Evolutionary conservation across 2,329 filamentous ascomycete species (phyloP).

Genomic region (Orbilia javanica): DNA sequence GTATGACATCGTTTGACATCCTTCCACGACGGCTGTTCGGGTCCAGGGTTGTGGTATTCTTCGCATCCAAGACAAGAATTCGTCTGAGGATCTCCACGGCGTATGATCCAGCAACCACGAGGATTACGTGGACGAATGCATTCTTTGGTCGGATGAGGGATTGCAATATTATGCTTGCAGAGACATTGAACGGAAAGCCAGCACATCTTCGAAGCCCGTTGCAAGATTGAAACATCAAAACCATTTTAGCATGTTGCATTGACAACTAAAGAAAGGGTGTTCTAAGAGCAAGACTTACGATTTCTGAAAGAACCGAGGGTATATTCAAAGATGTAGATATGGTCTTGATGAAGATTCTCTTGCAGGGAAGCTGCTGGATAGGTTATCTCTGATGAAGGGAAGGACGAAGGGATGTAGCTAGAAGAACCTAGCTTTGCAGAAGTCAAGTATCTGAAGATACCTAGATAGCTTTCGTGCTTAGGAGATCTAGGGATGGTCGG

Average conservation of each 20-base stretch:
- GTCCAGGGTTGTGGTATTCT: slow-evolving; percentile 26
- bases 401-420: not conserved
- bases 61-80: slow-evolving; percentile 36
- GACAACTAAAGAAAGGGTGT: not conserved
- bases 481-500: slow-evolving; percentile 18
- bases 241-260: not conserved
- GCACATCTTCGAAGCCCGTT: slow-evolving; percentile 23
- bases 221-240: no score
- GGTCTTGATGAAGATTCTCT: not conserved
- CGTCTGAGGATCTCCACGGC: slow-evolving; percentile 29
- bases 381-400: not conserved
- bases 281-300: not conserved
- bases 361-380: not conserved
- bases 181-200: slow-evolving; percentile 44
- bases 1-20: slow-evolving; percentile 37
- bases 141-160: slow-evolving; percentile 14
- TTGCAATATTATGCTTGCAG: slow-evolving; percentile 51
- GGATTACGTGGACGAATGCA: slow-evolving; percentile 50
- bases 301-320: not conserved
- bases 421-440: not conserved
- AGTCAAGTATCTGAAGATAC: not conserved
- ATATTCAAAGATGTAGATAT: not conserved
- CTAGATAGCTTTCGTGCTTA: not conserved
- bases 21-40: slow-evolving; percentile 37
- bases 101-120: slow-evolving; percentile 53